A percentile compares a stretch with the other conserved stretches of the same genome.
These are phyloP conservation scores for Botryosphaeria dothidea DNA, from an alignment of 2,329 filamentous ascomycete genomes.

Conservation along the genomic window DNA sequence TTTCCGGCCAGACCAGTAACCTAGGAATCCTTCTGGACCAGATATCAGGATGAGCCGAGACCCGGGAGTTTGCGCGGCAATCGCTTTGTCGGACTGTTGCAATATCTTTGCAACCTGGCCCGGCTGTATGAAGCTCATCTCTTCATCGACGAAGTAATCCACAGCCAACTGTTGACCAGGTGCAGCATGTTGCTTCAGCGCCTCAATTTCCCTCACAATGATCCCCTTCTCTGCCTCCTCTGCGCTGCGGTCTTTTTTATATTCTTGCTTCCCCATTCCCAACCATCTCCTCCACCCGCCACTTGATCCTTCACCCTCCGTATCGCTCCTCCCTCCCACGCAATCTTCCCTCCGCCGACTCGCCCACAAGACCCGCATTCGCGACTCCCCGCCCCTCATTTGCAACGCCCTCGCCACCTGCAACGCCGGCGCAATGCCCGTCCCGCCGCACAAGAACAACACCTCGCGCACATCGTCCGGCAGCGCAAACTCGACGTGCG, in stretches of 20 bases:
- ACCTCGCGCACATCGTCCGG: constrained; percentile 58
- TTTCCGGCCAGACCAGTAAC: constrained; percentile 78
- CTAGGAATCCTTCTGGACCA: constrained; percentile 87
- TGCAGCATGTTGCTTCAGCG: constrained; percentile 54
- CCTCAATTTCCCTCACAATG: constrained; percentile 64
- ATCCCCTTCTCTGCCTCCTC: constrained; percentile 41
- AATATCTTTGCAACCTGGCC: constrained; percentile 34
- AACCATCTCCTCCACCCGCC: background rate
- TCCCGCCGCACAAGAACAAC: constrained; percentile 88
- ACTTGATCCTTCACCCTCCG: background rate
- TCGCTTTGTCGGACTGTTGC: background rate
- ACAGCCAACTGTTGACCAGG: constrained; percentile 45
- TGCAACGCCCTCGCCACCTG: constrained; percentile 70
- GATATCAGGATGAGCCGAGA: constrained; percentile 72
- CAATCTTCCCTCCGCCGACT: constrained; percentile 69
- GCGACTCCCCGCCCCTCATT: constrained; percentile 32
- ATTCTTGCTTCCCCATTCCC: background rate
- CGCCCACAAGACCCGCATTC: constrained; percentile 80
- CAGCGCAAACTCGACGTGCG: constrained; percentile 68
- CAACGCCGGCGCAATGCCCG: constrained; percentile 86
- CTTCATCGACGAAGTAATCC: constrained; percentile 80
- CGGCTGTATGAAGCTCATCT: constrained; percentile 63
- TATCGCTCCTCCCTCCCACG: constrained; percentile 58
- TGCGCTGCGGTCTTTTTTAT: constrained; percentile 26
- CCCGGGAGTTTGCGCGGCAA: background rate